Percentiles rank a stretch among this genome's conserved stretches.
Evolutionary conservation across 2,329 filamentous ascomycete species (phyloP).

Genomic region (Blastomyces parvus): DNA sequence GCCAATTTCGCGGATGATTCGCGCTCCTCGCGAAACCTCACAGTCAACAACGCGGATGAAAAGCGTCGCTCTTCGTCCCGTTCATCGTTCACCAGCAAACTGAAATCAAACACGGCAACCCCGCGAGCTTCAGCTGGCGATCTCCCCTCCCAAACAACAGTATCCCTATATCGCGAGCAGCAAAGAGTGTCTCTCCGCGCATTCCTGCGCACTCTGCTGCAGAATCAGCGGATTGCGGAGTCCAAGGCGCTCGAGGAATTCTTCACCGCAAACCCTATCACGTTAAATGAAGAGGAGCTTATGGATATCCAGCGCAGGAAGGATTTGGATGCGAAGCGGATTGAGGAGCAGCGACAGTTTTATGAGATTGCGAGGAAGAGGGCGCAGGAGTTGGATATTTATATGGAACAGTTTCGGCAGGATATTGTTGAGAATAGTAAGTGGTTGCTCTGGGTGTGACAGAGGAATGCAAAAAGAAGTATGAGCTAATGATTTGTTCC

Average conservation of each 20-base stretch:
- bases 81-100: slow-evolving; percentile 21
- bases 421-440: slow-evolving; percentile 63
- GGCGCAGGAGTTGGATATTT: slow-evolving; percentile 86
- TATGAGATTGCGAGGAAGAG: slow-evolving; percentile 90
- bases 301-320: slow-evolving; percentile 73
- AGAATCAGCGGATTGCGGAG: slow-evolving; percentile 72
- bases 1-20: slow-evolving; percentile 35
- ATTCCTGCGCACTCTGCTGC: slow-evolving; percentile 75
- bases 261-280: slow-evolving; percentile 61
- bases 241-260: slow-evolving; percentile 82
- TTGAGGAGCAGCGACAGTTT: slow-evolving; percentile 87
- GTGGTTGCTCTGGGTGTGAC: slow-evolving; percentile 30
- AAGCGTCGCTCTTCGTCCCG: slow-evolving; percentile 12
- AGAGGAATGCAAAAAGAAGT: slow-evolving; percentile 13
- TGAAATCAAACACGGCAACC: slow-evolving; percentile 18
- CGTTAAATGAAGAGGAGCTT: slow-evolving; percentile 69
- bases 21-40: slow-evolving; percentile 26
- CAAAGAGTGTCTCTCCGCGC: slow-evolving; percentile 87
- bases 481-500: not conserved
- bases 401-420: slow-evolving; percentile 76
- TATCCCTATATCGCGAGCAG: slow-evolving; percentile 80
- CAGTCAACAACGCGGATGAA: slow-evolving; percentile 8
- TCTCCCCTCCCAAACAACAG: slow-evolving; percentile 39
- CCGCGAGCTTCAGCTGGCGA: slow-evolving; percentile 35
- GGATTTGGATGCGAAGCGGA: slow-evolving; percentile 71